Base-by-base conservation (phyloP, 805 yeast species). In the Candida nonsorbophila region DNA sequence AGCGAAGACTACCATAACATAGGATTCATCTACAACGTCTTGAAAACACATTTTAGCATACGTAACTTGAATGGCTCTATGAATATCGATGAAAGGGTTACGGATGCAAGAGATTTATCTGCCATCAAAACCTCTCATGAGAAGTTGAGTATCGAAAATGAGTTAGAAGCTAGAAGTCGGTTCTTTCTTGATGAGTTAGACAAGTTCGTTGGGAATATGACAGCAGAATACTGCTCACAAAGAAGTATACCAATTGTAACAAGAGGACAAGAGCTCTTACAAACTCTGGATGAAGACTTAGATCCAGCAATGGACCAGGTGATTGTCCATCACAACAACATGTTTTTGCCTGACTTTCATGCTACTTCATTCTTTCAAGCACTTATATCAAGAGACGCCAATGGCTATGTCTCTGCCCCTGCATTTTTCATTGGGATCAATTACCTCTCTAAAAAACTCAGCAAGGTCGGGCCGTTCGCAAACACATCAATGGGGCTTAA, bases 311-410 rank as follows among this genome's bases (percentile, higher is more conserved):
- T 27, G 3, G 67, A 61, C 34, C 48, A 41, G 13, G 59, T 54
- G 1, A 34, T 52, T 13, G 45, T 65, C 10, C 35, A 47, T 5
- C 69, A 64, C 41, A 45, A 59, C 28, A 62, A 62, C 34, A 6
- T 46, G 16, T 40, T 64, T 14, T 37, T 61, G 5, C 69, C 69
- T 4, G 40, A 51, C 14, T 65, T 45, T 34, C 46, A 52, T 24
- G 64, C 69, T 4, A 41, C 27, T 9, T 40, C 58, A 0, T 67
- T 55, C 38, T 48, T 44, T 27, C 69, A 67, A 32, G 53, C 69
- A 1, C 40, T 61, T 3, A 33, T 62, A 14, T 50, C 67, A 1
- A 48, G 64, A 30, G 66, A 63, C 36, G 34, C 41, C 3, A 15
- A 47, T 4, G 69, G 71, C 1, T 41, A 45, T 30, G 55, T 63